Percentiles rank a stretch among this genome's conserved stretches.
Conservation (phyloP, 768 basidiomycete genomes). For the Suillus lakei region DNA sequence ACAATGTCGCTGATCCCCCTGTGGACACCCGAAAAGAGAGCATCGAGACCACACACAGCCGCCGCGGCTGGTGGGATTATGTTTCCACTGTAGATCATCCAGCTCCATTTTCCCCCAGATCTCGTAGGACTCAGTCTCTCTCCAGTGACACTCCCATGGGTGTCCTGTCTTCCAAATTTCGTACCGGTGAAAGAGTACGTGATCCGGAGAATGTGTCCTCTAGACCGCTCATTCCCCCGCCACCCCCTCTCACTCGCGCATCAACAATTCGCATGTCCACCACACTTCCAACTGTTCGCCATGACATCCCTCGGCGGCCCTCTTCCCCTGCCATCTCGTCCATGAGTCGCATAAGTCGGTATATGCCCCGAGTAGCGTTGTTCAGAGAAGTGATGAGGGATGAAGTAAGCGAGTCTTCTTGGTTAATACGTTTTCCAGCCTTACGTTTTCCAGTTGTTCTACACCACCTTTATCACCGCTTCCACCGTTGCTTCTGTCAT, state of each 20-base stretch:
- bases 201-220: constrained; percentile 9
- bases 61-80: constrained; percentile 62
- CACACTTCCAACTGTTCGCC: constrained; percentile 14
- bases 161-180: neutral
- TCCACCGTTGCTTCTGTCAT: constrained; percentile 53
- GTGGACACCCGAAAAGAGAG: constrained; percentile 8
- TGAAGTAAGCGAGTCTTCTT: constrained; percentile 51
- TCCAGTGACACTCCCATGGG: constrained; percentile 9
- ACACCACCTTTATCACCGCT: constrained; percentile 57
- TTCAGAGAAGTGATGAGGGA: constrained; percentile 63
- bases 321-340: constrained; percentile 35
- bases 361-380: constrained; percentile 56
- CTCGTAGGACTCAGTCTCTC: constrained; percentile 5
- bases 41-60: constrained; percentile 17
- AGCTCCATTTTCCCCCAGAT: neutral
- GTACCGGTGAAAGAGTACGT: neutral
- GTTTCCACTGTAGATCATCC: constrained; percentile 36
- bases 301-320: constrained; percentile 19
- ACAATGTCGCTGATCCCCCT: constrained; percentile 38
- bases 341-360: constrained; percentile 48
- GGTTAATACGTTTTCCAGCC: neutral
- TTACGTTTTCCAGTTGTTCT: constrained; percentile 46
- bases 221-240: constrained; percentile 10
- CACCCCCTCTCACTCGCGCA: constrained; percentile 16
- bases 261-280: constrained; percentile 22